These are phyloP conservation scores for Aspergillus leporis DNA, from an alignment of 495 filamentous ascomycete species.

Conservation along the genomic window DNA sequence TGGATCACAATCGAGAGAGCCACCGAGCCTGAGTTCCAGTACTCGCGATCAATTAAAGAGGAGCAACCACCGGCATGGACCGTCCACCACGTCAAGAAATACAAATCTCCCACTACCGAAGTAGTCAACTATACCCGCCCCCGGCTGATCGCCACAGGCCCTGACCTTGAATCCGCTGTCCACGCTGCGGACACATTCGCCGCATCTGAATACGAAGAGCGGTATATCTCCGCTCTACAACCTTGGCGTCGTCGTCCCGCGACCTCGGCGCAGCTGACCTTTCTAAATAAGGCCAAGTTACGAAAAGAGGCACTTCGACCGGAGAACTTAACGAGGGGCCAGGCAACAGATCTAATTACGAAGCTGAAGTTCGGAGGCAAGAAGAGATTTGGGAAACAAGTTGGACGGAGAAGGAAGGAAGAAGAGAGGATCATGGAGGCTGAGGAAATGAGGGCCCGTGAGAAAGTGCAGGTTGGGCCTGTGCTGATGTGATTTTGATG, in stretches of 20 bases:
- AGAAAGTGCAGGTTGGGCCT: slow-evolving; percentile 67
- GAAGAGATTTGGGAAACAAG: slow-evolving; percentile 59
- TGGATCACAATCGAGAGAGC: slow-evolving; percentile 62
- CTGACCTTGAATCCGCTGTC: slow-evolving; percentile 68
- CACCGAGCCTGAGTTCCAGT: not conserved
- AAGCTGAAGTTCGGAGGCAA: slow-evolving; percentile 83
- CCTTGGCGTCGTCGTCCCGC: slow-evolving; percentile 69
- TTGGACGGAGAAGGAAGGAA: slow-evolving; percentile 37
- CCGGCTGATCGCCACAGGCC: slow-evolving; percentile 58
- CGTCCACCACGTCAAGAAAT: slow-evolving; percentile 37
- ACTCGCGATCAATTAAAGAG: not conserved
- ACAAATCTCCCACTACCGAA: slow-evolving; percentile 26
- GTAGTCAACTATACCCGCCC: slow-evolving; percentile 57
- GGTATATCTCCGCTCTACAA: slow-evolving; percentile 57
- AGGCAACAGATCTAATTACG: slow-evolving; percentile 89
- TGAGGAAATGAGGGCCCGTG: slow-evolving; percentile 39
- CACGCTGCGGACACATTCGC: slow-evolving; percentile 84
- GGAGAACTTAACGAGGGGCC: slow-evolving; percentile 69
- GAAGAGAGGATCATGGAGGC: slow-evolving; percentile 36
- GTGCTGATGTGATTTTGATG: slow-evolving; percentile 24
- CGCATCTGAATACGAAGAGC: slow-evolving; percentile 55
- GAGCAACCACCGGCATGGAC: slow-evolving; percentile 16
- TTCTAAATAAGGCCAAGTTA: slow-evolving; percentile 67
- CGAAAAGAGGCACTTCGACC: slow-evolving; percentile 54
- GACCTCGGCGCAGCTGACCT: slow-evolving; percentile 64